These are phyloP conservation scores for Medicago ruthenica DNA, from an alignment of 306 rosid genomes.

Conservation along the genomic window DNA sequence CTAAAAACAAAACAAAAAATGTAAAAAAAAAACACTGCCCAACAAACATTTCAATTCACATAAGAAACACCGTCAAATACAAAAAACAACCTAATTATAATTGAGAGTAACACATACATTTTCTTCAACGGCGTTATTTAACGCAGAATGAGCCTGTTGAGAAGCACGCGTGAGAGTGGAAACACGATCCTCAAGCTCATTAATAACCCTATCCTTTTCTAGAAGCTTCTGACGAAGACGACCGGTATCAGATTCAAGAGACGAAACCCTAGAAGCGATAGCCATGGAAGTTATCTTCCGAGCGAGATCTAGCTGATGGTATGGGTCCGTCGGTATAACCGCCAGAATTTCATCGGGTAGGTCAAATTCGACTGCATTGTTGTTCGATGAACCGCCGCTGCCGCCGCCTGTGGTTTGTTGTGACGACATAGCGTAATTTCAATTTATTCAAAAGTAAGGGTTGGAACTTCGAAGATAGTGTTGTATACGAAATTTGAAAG, in stretches of 20 bases:
- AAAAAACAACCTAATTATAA: not conserved
- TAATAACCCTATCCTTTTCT: slow-evolving; percentile 64
- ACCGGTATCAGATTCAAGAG: slow-evolving; percentile 68
- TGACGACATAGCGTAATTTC: slow-evolving; percentile 16
- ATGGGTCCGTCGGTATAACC: slow-evolving; percentile 86
- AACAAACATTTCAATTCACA: not conserved
- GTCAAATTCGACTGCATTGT: slow-evolving; percentile 59
- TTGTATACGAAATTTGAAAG: not conserved
- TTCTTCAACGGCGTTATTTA: slow-evolving; percentile 62
- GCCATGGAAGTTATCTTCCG: slow-evolving; percentile 95
- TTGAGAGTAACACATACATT: slow-evolving; percentile 46
- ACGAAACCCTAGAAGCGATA: slow-evolving; percentile 80
- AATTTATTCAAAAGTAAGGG: not conserved
- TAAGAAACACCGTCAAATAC: not conserved
- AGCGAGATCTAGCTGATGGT: slow-evolving; percentile 92
- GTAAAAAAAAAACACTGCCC: too few relatives aligned
- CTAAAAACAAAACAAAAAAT: too few relatives aligned
- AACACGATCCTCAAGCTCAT: slow-evolving; percentile 64
- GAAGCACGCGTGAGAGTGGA: slow-evolving; percentile 54
- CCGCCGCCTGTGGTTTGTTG: not conserved
- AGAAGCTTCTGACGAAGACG: slow-evolving; percentile 63
- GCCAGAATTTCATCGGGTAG: slow-evolving; percentile 71
- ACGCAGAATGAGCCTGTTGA: slow-evolving; percentile 64
- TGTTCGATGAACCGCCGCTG: not conserved
- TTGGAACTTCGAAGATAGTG: not conserved